Evolutionary conservation across 768 basidiomycete species (phyloP).

Genomic region (Mycena polygramma): DNA sequence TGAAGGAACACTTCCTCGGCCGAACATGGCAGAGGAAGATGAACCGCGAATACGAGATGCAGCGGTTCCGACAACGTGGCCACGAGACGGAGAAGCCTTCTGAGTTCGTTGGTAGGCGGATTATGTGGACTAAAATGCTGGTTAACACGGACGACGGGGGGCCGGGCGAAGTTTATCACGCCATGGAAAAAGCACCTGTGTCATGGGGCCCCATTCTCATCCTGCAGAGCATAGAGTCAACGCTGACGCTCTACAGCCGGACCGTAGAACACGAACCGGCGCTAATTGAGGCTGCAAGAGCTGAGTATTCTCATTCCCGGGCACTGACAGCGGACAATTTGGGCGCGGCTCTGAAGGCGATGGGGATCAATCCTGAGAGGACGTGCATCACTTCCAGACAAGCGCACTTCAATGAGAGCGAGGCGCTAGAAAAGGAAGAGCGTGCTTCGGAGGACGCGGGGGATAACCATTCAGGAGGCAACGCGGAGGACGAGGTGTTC

Average conservation of each 20-base stretch:
- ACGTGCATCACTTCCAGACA: neutral
- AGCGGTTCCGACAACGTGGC: neutral
- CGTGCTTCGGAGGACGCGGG: too few relatives aligned
- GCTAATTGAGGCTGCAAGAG: neutral
- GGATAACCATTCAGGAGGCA: too few relatives aligned
- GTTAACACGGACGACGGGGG: neutral
- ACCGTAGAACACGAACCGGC: neutral
- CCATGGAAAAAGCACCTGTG: slow-evolving; percentile 13
- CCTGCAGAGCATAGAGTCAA: neutral
- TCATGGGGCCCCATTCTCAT: slow-evolving; percentile 3
- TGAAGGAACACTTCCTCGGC: slow-evolving; percentile 3
- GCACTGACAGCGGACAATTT: neutral
- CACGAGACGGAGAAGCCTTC: neutral
- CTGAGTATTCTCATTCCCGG: neutral
- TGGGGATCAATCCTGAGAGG: neutral
- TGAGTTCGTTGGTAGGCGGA: neutral
- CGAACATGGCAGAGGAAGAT: neutral
- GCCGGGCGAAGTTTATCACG: neutral
- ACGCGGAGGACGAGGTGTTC: neutral
- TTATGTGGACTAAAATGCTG: slow-evolving; percentile 9
- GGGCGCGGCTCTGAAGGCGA: neutral
- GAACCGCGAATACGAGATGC: neutral
- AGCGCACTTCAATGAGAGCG: neutral
- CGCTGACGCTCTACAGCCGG: neutral
- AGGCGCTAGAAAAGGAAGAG: neutral